Conservation (phyloP, 208 protist genomes). For the Crithidia sp. region DNA sequence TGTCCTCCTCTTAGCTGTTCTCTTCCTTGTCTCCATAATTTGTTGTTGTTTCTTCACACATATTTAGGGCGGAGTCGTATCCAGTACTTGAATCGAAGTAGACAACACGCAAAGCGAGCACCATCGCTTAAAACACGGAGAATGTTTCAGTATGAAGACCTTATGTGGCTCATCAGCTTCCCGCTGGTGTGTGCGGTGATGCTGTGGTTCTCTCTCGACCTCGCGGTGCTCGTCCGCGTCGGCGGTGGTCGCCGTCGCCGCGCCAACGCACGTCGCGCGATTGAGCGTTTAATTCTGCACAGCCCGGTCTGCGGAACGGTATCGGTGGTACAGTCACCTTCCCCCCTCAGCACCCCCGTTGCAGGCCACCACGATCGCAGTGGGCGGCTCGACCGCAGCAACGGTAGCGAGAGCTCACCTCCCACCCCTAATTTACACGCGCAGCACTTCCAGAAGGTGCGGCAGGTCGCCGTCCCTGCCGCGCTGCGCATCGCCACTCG, state of each 20-base stretch:
- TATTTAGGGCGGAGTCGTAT: too few species aligned
- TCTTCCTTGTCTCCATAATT: not conserved
- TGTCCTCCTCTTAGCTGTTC: not conserved
- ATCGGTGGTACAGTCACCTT: conserved; percentile 16
- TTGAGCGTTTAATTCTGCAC: conserved; percentile 44
- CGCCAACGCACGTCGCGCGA: conserved; percentile 39
- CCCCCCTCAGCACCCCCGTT: not conserved
- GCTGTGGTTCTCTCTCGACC: conserved; percentile 62
- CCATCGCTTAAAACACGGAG: not conserved
- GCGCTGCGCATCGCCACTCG: conserved; percentile 49
- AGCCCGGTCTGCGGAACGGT: conserved; percentile 17
- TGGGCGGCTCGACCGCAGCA: too few species aligned
- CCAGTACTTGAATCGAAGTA: too few species aligned
- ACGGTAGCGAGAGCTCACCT: too few species aligned
- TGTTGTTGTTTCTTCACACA: too few species aligned
- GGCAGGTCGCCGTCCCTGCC: conserved; percentile 37
- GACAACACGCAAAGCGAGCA: not conserved
- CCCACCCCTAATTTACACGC: not conserved
- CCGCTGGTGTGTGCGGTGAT: conserved; percentile 57
- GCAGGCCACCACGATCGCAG: not conserved
- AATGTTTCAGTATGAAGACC: conserved; percentile 64
- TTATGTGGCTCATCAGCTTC: conserved; percentile 66
- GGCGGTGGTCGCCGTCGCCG: conserved; percentile 56
- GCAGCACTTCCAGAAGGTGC: conserved; percentile 7
- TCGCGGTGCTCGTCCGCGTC: conserved; percentile 70